phyloP scores from a whole-genome alignment of 306 rosid genomes.

The Dryas octopetala region DNA sequence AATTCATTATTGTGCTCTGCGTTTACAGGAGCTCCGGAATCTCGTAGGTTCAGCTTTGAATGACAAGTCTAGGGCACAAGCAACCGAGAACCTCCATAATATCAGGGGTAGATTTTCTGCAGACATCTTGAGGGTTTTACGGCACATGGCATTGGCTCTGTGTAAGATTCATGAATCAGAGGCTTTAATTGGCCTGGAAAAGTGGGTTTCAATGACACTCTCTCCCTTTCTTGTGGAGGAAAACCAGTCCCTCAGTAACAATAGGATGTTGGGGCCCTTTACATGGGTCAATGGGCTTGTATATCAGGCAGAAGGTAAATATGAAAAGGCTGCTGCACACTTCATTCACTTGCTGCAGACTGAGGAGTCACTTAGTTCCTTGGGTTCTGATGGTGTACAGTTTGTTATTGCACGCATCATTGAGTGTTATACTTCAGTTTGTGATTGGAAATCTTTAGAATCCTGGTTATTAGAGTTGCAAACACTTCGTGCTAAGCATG shows the following conservation, averaged over 20 bases:
- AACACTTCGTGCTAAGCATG: conserved; percentile 86
- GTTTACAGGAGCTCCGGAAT: conserved; percentile 77
- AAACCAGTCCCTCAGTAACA: conserved; percentile 46
- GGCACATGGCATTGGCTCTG: conserved; percentile 75
- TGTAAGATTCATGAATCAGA: conserved; percentile 79
- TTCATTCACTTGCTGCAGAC: conserved; percentile 73
- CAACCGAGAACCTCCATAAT: conserved; percentile 53
- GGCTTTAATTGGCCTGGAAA: conserved; percentile 75
- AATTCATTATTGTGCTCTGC: conserved; percentile 81
- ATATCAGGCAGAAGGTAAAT: conserved; percentile 82
- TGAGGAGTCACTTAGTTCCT: conserved; percentile 72
- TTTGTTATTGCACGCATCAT: conserved; percentile 83
- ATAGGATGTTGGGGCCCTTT: conserved; percentile 49
- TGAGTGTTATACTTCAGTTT: conserved; percentile 84
- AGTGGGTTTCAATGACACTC: conserved; percentile 73
- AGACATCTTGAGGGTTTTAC: conserved; percentile 69
- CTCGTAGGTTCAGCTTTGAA: conserved; percentile 52
- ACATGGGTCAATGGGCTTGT: conserved; percentile 88
- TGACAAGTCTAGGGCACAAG: conserved; percentile 81
- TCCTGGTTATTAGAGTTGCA: conserved; percentile 88
- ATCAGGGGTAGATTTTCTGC: conserved; percentile 56
- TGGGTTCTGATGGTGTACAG: conserved; percentile 94
- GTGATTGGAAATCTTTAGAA: conserved; percentile 94
- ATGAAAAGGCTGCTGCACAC: conserved; percentile 90
- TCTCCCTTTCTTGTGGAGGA: conserved; percentile 71